Base-by-base conservation (phyloP, 192 early-diverging fungal species). In the Spinellus fusiger region DNA sequence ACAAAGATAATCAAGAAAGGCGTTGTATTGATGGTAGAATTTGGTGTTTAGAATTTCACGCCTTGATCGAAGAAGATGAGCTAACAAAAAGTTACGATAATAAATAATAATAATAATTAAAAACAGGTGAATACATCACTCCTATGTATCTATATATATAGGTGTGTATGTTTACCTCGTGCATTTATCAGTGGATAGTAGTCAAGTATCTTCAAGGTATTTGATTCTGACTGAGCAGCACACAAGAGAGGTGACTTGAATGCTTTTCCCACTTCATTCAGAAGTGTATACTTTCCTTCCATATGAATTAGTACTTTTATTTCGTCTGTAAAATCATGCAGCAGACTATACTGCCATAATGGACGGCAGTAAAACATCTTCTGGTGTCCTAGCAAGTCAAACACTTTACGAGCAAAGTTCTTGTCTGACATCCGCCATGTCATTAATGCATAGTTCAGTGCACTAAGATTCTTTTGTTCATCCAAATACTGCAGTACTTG, bases 171-270 rank as follows among this genome's bases (percentile, higher is more conserved):
- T 53, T 46, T 73, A 73, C 75, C 75, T 71, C 79, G 51, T n/a
- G 79, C 76, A 50, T 77, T 77, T 29, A 78, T 62, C 4, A 80
- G 29, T 8, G 79, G 79, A 44, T 72, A 73, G 31, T 78, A 80
- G 31, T 73, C 71, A 12, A 64, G 28, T 16, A 68, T 23, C 20
- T 68, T 49, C 8, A 73, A 48, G 3, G 28, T 3, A 20, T 49
- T 31, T 22, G 10, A 7, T 5, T 29, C 15, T 1, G 12, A 16
- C 2, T 13, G 18, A 16, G 20, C n/a, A 15, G 20, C 27, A 7
- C 16, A 22, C 2, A 64, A n/a, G 3, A 64, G 25, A 9, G 62
- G 62, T 0, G 52, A 55, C 1, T 55, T 53, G 18, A 64, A 64
- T 33, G n/a, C 48, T 8, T 28, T 20, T 15, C 56, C 56, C 18